phyloP scores from a whole-genome alignment of 2,329 filamentous ascomycete genomes.

The Mariannaea sp. region DNA sequence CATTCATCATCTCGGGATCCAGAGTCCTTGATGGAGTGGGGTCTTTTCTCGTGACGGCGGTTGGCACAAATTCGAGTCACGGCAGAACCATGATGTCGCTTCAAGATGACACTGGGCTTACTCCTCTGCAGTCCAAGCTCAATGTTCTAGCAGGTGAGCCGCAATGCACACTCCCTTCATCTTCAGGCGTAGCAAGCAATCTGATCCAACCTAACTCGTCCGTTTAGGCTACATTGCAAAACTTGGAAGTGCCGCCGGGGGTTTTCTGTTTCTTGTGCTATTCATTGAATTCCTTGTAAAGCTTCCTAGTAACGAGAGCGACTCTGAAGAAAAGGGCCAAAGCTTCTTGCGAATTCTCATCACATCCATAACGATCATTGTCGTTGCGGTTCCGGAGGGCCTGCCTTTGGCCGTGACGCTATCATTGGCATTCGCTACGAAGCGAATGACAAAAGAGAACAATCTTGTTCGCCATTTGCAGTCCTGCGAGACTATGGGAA shows the following conservation, averaged over 20 bases:
- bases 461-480: conserved; percentile 68
- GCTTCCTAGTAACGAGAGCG: conserved; percentile 11
- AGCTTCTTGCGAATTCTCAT: conserved; percentile 57
- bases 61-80: conserved; percentile 56
- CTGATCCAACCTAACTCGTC: too few species aligned
- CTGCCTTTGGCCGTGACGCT: conserved; percentile 68
- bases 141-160: conserved; percentile 41
- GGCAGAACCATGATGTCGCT: conserved; percentile 60
- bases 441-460: conserved; percentile 69
- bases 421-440: conserved; percentile 69
- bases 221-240: conserved; percentile 44
- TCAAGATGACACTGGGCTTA: conserved; percentile 53
- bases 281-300: conserved; percentile 15
- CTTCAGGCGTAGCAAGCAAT: too few species aligned
- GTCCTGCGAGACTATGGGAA: conserved; percentile 73
- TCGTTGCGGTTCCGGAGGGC: conserved; percentile 67
- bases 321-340: conserved; percentile 13
- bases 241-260: conserved; percentile 50
- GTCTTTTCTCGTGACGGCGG: conserved; percentile 57
- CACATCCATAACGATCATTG: conserved; percentile 62
- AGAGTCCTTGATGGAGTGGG: conserved; percentile 58
- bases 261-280: conserved; percentile 19
- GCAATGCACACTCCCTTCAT: too few species aligned
- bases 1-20: conserved; percentile 63
- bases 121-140: conserved; percentile 58